Evolutionary conservation across 2,329 filamentous ascomycete genomes (phyloP).

Genomic region (Pseudopyricularia javanii): DNA sequence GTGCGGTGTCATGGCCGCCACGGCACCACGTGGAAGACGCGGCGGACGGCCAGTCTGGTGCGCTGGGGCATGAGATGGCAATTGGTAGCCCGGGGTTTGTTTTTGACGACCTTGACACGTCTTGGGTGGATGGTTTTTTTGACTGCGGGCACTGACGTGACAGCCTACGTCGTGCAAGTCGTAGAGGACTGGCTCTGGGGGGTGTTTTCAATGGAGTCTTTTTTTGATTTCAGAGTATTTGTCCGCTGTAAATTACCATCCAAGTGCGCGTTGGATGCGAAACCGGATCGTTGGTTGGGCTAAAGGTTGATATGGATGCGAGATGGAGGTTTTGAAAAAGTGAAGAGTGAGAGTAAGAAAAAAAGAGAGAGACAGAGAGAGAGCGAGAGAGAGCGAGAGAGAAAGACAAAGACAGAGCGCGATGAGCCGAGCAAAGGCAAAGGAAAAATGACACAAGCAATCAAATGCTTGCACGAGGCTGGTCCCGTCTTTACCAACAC

Average conservation of each 20-base stretch:
- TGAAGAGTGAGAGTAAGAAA: not conserved
- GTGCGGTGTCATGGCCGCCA: not conserved
- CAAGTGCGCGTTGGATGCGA: not conserved
- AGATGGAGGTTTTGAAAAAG: not conserved
- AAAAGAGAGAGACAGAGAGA: not conserved
- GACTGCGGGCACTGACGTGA: not conserved
- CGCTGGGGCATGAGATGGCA: not conserved
- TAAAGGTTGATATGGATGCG: too few species aligned
- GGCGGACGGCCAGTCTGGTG: not conserved
- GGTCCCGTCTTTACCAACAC: too few species aligned
- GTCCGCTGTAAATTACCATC: not conserved
- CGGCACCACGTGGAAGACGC: constrained; percentile 2
- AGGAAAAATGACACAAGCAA: not conserved
- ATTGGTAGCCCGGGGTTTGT: not conserved
- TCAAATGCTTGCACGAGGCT: not conserved
- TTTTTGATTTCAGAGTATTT: not conserved
- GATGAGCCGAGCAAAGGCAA: not conserved
- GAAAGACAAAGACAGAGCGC: not conserved
- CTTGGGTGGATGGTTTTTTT: not conserved
- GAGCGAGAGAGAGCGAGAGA: not conserved
- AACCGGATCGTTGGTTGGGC: not conserved
- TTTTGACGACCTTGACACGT: not conserved
- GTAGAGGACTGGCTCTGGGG: too few species aligned
- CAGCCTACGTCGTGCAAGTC: not conserved
- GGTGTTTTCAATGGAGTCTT: not conserved